Percentiles rank a stretch among this genome's conserved stretches.
Conservation (phyloP, 495 filamentous ascomycete species). For the Daldinia concentrica region DNA sequence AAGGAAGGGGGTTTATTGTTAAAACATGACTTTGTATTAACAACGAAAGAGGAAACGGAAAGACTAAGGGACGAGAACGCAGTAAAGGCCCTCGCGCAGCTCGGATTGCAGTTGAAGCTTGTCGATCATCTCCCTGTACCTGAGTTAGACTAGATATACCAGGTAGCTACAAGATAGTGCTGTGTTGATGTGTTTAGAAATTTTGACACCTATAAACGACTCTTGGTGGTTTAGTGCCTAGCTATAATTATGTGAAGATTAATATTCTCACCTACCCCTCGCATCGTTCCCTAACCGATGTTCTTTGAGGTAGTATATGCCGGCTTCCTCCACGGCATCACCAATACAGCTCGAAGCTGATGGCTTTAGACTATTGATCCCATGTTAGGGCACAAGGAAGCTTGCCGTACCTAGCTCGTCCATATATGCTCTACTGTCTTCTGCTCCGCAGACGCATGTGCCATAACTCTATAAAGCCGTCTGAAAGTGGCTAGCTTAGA, state of each 20-base stretch:
- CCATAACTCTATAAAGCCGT: neutral
- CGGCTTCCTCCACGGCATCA: neutral
- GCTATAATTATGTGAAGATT: neutral
- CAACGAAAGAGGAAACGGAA: constrained; percentile 73
- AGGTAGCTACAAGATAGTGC: neutral
- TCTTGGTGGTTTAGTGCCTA: neutral
- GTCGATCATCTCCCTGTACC: constrained; percentile 85
- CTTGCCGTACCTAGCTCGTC: neutral
- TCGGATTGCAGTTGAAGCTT: constrained; percentile 80
- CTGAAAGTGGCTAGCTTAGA: no score
- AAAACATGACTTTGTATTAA: constrained; percentile 78
- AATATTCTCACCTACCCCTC: neutral
- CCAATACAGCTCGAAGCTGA: neutral
- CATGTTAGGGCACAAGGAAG: no score
- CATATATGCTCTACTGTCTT: neutral
- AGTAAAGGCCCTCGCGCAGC: constrained; percentile 71
- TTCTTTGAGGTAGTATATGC: neutral
- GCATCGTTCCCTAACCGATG: neutral
- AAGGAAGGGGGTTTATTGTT: constrained; percentile 73
- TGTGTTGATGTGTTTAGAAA: neutral
- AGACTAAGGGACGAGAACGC: constrained; percentile 76
- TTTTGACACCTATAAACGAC: neutral
- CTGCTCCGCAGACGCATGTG: neutral
- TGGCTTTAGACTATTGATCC: no score
- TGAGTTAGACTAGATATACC: constrained; percentile 52